Percentiles rank a stretch among this genome's conserved stretches.
Conservation (phyloP, 768 basidiomycete species). For the Auriscalpium microsporum region DNA sequence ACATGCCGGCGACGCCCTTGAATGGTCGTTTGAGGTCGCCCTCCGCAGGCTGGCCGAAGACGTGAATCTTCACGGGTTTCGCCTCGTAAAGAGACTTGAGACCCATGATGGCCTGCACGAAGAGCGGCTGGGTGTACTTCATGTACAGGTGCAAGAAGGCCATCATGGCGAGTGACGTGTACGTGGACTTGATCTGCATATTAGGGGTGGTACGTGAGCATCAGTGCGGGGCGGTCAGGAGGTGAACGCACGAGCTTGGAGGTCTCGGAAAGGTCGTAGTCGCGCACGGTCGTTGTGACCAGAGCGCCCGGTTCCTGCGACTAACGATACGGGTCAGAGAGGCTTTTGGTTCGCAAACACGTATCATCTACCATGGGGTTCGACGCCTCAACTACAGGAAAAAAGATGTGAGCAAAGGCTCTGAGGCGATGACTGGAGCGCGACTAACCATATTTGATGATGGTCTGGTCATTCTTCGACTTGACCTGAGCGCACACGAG, state of each 20-base stretch:
- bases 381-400: constrained; percentile 56
- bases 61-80: constrained; percentile 73
- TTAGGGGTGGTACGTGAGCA: not conserved
- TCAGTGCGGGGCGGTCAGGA: constrained; percentile 28
- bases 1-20: constrained; percentile 60
- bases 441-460: constrained; percentile 84
- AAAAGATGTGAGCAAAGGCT: constrained; percentile 4
- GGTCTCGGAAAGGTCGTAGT: constrained; percentile 87
- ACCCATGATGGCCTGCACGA: constrained; percentile 94
- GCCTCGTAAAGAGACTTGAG: constrained; percentile 85
- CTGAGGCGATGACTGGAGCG: not conserved
- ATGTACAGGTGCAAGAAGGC: constrained; percentile 88
- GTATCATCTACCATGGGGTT: constrained; percentile 59
- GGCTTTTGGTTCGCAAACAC: not conserved
- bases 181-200: constrained; percentile 51
- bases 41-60: constrained; percentile 69
- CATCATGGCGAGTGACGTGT: constrained; percentile 81
- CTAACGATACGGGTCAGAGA: constrained; percentile 23
- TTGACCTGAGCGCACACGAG: constrained; percentile 52
- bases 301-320: constrained; percentile 62
- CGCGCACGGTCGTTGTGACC: constrained; percentile 84
- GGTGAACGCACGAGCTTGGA: constrained; percentile 61
- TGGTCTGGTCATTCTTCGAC: constrained; percentile 90
- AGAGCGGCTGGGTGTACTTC: constrained; percentile 92
- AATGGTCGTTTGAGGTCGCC: constrained; percentile 90